Conservation (phyloP, 2,329 filamentous ascomycete genomes). For the Teratosphaeria destructans region DNA sequence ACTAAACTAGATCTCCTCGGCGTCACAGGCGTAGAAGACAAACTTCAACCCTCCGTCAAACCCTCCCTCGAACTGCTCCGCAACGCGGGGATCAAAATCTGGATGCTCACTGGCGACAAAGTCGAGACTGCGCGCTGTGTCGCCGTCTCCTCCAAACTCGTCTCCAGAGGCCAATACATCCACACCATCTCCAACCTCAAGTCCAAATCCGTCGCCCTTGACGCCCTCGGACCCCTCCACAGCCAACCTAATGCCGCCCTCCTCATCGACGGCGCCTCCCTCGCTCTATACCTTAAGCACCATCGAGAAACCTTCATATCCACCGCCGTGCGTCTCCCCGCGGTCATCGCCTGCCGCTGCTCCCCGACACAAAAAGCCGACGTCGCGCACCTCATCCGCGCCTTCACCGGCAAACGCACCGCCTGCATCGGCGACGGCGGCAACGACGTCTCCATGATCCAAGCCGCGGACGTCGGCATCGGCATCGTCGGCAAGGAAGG, state of each 20-base stretch:
- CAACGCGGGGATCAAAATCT: constrained; percentile 97
- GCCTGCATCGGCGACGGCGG: constrained; percentile 97
- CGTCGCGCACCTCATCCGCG: constrained; percentile 78
- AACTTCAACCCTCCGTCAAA: constrained; percentile 90
- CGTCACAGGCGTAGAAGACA: constrained; percentile 97
- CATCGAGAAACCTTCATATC: constrained; percentile 80
- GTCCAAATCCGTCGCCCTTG: constrained; percentile 73
- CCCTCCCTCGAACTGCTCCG: constrained; percentile 86
- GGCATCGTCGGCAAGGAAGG: constrained; percentile 98
- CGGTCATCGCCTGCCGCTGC: constrained; percentile 92
- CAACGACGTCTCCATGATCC: constrained; percentile 98
- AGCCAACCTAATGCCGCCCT: constrained; percentile 79
- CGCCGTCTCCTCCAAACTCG: constrained; percentile 86
- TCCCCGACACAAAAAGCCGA: constrained; percentile 96
- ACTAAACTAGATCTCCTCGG: constrained; percentile 82
- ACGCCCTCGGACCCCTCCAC: constrained; percentile 77
- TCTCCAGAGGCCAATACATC: constrained; percentile 87
- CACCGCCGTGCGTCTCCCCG: constrained; percentile 74
- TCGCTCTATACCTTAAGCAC: constrained; percentile 71
- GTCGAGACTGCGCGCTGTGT: constrained; percentile 96
- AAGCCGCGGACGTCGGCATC: constrained; percentile 93
- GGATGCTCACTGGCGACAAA: constrained; percentile 99
- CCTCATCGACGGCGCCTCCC: constrained; percentile 87
- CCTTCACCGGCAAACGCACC: constrained; percentile 85
- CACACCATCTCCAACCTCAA: constrained; percentile 72